Evolutionary conservation across 2,329 filamentous ascomycete genomes (phyloP).

Genomic region (Trichoderma pleuroti): DNA sequence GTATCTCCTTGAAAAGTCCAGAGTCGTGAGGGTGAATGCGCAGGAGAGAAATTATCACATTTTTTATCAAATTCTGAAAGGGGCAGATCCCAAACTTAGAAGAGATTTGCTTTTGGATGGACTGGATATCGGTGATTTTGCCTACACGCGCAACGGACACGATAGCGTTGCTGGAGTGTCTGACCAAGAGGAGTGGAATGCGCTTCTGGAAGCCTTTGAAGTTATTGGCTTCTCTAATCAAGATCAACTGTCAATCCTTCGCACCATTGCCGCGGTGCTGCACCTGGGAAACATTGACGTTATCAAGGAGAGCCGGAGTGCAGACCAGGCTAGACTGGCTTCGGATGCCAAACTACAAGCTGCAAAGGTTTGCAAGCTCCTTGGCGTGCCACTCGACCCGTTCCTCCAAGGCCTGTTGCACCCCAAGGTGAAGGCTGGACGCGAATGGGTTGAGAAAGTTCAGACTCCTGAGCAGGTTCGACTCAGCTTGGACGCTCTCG

Average conservation of each 20-base stretch:
- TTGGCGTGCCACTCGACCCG: slow-evolving; percentile 78
- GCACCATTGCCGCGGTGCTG: slow-evolving; percentile 84
- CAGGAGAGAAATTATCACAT: slow-evolving; percentile 96
- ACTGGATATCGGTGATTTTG: slow-evolving; percentile 78
- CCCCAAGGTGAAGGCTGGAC: slow-evolving; percentile 88
- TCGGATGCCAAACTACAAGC: slow-evolving; percentile 72
- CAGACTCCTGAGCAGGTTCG: slow-evolving; percentile 96
- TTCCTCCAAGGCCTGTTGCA: slow-evolving; percentile 89
- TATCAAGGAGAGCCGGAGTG: slow-evolving; percentile 82
- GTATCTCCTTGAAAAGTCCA: slow-evolving; percentile 97
- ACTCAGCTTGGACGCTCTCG: slow-evolving; percentile 81
- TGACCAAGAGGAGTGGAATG: slow-evolving; percentile 85
- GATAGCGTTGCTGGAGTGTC: slow-evolving; percentile 88
- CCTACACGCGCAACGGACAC: slow-evolving; percentile 88
- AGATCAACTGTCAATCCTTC: slow-evolving; percentile 78
- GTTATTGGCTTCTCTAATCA: slow-evolving; percentile 89
- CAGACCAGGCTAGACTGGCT: slow-evolving; percentile 82
- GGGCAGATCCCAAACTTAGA: slow-evolving; percentile 70
- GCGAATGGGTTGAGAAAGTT: slow-evolving; percentile 98
- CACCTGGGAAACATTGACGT: slow-evolving; percentile 91
- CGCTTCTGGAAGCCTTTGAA: slow-evolving; percentile 84
- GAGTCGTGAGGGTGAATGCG: slow-evolving; percentile 82
- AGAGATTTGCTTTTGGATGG: slow-evolving; percentile 72
- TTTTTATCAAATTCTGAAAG: slow-evolving; percentile 92
- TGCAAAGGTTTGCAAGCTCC: slow-evolving; percentile 73